phyloP scores from a whole-genome alignment of 1,284 basidiomycete genomes.

The Acaromyces ingoldii region DNA sequence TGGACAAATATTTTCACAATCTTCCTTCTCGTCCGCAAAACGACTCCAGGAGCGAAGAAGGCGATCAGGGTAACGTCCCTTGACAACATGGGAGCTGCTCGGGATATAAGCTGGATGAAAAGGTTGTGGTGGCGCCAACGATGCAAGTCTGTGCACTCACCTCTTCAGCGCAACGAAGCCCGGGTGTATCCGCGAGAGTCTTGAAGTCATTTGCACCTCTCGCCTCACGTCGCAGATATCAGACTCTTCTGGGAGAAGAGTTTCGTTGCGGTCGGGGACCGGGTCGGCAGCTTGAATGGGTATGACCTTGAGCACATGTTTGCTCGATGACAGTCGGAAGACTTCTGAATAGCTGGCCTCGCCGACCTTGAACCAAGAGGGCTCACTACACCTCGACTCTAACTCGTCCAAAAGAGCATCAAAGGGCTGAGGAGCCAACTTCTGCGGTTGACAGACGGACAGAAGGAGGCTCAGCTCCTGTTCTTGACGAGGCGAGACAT shows the following conservation, averaged over 20 bases:
- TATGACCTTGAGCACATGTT: conserved; percentile 80
- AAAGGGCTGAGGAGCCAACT: too few relatives aligned
- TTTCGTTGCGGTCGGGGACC: conserved; percentile 13
- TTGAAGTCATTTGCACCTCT: conserved; percentile 78
- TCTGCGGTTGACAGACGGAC: too few relatives aligned
- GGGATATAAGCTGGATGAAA: conserved; percentile 9
- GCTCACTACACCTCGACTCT: too few relatives aligned
- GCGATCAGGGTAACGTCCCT: conserved; percentile 72
- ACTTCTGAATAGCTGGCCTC: conserved; percentile 97
- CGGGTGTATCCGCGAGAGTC: conserved; percentile 66
- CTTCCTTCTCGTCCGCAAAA: conserved; percentile 61
- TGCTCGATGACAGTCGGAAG: conserved; percentile 58
- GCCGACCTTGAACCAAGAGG: conserved; percentile 76
- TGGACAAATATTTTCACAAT: conserved; percentile 71
- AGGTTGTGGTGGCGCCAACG: conserved; percentile 11
- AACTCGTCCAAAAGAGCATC: too few relatives aligned
- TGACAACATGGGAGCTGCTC: conserved; percentile 68
- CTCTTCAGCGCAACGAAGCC: conserved; percentile 74
- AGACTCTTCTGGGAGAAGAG: conserved; percentile 50
- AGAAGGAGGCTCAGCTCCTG: too few relatives aligned
- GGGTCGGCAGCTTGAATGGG: conserved; percentile 55
- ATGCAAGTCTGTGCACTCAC: conserved; percentile 43
- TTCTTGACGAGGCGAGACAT: too few relatives aligned
- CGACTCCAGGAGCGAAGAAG: conserved; percentile 81
- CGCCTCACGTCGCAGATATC: conserved; percentile 68